Evolutionary conservation across 768 basidiomycete species (phyloP).

Genomic region (Pilatotrama ljubarskyi): DNA sequence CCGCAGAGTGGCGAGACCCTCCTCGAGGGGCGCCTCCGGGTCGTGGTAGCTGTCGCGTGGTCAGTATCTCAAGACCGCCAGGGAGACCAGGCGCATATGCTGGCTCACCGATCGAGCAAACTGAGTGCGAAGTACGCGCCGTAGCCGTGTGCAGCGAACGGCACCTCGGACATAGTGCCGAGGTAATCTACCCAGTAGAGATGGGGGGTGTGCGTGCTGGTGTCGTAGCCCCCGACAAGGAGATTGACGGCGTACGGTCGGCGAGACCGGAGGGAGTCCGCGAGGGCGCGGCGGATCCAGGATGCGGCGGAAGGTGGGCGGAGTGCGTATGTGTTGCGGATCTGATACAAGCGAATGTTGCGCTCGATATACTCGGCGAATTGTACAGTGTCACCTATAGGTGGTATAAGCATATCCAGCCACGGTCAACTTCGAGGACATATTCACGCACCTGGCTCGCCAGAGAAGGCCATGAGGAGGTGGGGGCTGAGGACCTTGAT

Average conservation of each 20-base stretch:
- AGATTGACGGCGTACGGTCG: slow-evolving; percentile 91
- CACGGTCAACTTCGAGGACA: neutral
- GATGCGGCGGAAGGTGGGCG: slow-evolving; percentile 90
- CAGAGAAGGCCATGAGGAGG: slow-evolving; percentile 92
- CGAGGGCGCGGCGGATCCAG: slow-evolving; percentile 91
- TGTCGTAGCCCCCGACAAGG: slow-evolving; percentile 91
- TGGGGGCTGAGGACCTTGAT: slow-evolving; percentile 90
- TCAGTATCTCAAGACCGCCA: slow-evolving; percentile 4
- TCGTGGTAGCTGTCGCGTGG: slow-evolving; percentile 72
- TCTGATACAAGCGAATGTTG: slow-evolving; percentile 94
- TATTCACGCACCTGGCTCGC: slow-evolving; percentile 74
- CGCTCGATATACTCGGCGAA: slow-evolving; percentile 97
- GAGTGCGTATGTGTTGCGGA: slow-evolving; percentile 87
- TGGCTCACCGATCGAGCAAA: slow-evolving; percentile 81
- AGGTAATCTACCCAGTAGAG: slow-evolving; percentile 97
- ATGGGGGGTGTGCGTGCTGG: slow-evolving; percentile 65
- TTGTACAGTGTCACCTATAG: slow-evolving; percentile 87
- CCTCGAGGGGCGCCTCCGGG: slow-evolving; percentile 80
- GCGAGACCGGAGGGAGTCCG: slow-evolving; percentile 85
- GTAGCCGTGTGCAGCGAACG: slow-evolving; percentile 95
- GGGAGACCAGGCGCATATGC: neutral
- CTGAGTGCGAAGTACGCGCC: slow-evolving; percentile 90
- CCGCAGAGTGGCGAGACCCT: slow-evolving; percentile 79
- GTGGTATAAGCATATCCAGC: neutral
- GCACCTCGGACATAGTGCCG: slow-evolving; percentile 85